Evolutionary conservation across 345 rosid genomes (phyloP).

Genomic region (Stellera chamaejasme): DNA sequence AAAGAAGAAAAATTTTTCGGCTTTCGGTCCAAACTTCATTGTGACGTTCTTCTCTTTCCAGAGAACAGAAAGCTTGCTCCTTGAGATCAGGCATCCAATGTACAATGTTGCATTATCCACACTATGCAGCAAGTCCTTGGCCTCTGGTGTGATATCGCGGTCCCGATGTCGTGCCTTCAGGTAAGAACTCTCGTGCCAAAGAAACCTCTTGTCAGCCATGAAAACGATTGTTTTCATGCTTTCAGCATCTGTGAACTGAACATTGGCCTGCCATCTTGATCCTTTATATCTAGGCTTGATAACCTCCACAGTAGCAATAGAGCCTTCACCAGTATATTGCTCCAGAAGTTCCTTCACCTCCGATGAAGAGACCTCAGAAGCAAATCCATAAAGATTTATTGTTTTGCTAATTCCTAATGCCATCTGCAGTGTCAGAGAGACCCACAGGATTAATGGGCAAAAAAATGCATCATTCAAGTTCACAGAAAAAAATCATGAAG

Average conservation of each 20-base stretch:
- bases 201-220: neutral
- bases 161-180: slow-evolving; percentile 6
- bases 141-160: slow-evolving; percentile 11
- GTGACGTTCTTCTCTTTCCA: slow-evolving; percentile 22
- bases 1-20: slow-evolving; percentile 17
- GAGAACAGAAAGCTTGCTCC: slow-evolving; percentile 16
- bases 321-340: slow-evolving; percentile 25
- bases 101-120: slow-evolving; percentile 14
- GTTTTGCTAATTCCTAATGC: slow-evolving; percentile 38
- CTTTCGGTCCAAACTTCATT: slow-evolving; percentile 11
- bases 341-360: slow-evolving; percentile 31
- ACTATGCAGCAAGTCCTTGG: neutral
- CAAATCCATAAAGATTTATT: slow-evolving; percentile 34
- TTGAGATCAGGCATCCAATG: slow-evolving; percentile 22
- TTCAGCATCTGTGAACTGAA: slow-evolving; percentile 17
- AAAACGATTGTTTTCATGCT: slow-evolving; percentile 1
- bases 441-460: neutral
- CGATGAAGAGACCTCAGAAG: slow-evolving; percentile 13
- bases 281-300: slow-evolving; percentile 21
- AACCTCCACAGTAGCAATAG: slow-evolving; percentile 28
- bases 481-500: too few relatives aligned
- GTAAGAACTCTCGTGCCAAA: slow-evolving; percentile 21
- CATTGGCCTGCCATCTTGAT: slow-evolving; percentile 15
- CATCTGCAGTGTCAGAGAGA: neutral
- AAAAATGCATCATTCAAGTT: neutral